phyloP scores from a whole-genome alignment of 352 stramenopile genomes.

The Phytopythium montanum region DNA sequence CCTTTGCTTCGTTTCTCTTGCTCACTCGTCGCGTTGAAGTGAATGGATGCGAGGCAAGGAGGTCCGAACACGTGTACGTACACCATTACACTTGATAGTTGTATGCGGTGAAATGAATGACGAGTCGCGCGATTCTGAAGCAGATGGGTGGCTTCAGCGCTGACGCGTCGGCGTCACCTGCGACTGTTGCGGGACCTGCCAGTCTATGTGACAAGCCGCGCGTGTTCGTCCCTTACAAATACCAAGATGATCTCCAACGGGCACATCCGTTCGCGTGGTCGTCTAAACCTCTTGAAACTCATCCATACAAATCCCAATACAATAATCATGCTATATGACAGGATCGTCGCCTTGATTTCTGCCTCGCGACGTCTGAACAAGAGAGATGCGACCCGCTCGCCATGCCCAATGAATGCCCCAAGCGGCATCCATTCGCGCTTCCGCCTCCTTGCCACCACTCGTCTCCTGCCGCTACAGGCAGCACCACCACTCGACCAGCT shows the following conservation, averaged over 20 bases:
- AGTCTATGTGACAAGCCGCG: conserved; percentile 4
- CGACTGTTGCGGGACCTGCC: conserved; percentile 1
- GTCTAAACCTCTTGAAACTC: not conserved
- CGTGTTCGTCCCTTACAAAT: conserved; percentile 1
- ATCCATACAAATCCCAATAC: not conserved
- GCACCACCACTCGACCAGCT: not conserved
- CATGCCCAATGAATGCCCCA: not conserved
- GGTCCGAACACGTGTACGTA: not conserved
- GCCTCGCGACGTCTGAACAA: conserved; percentile 5
- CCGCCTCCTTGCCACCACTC: not conserved
- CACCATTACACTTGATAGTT: not conserved
- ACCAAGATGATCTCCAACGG: not conserved
- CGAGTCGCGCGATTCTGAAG: not conserved
- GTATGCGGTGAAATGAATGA: not conserved
- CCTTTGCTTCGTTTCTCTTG: not conserved
- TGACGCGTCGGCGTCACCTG: conserved; percentile 1
- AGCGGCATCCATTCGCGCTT: conserved; percentile 1
- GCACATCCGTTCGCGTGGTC: not conserved
- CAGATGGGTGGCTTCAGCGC: not conserved
- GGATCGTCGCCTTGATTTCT: not conserved
- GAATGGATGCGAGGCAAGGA: too few relatives aligned
- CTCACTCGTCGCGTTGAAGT: not conserved
- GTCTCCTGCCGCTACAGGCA: not conserved
- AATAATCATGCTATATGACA: not conserved
- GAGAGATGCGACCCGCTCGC: not conserved